Conservation (phyloP, 805 yeast genomes). For the Starmerella khaoyaiensis region DNA sequence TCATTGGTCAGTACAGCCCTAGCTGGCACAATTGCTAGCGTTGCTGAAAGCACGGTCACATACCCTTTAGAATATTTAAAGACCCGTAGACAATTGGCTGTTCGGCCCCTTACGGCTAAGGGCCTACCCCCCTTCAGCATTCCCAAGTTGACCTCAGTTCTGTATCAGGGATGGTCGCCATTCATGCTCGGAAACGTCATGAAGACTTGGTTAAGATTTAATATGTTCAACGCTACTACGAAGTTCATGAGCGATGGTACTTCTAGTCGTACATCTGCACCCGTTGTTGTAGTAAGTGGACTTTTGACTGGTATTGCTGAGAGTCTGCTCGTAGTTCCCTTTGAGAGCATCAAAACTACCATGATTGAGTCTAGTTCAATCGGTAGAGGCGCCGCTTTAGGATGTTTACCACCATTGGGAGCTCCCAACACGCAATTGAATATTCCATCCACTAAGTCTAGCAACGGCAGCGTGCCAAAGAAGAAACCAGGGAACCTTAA, state of each 20-base stretch:
- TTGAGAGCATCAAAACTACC: slow-evolving; percentile 65
- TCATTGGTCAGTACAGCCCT: slow-evolving; percentile 27
- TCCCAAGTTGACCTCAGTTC: slow-evolving; percentile 20
- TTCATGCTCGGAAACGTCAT: slow-evolving; percentile 59
- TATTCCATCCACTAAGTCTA: neutral
- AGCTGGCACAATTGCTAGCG: slow-evolving; percentile 31
- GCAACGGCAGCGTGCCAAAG: neutral
- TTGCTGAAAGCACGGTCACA: slow-evolving; percentile 29
- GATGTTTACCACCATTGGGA: slow-evolving; percentile 27
- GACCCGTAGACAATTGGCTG: slow-evolving; percentile 28
- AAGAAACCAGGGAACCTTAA: neutral
- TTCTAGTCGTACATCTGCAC: slow-evolving; percentile 39
- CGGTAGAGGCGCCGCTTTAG: slow-evolving; percentile 23
- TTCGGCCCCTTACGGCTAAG: slow-evolving; percentile 13
- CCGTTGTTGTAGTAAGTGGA: slow-evolving; percentile 57
- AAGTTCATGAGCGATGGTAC: slow-evolving; percentile 43
- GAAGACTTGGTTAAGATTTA: slow-evolving; percentile 62
- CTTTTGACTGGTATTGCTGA: slow-evolving; percentile 71
- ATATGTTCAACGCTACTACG: slow-evolving; percentile 62
- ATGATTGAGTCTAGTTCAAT: slow-evolving; percentile 44
- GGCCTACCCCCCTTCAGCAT: slow-evolving; percentile 13
- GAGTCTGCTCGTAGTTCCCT: slow-evolving; percentile 66
- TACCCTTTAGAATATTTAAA: slow-evolving; percentile 33
- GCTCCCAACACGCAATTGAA: slow-evolving; percentile 14
- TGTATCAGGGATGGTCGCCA: slow-evolving; percentile 56